A percentile compares a stretch with the other conserved stretches of the same genome.
Conservation (phyloP, 805 yeast species). For the Nakazawaea wyomingensis region DNA sequence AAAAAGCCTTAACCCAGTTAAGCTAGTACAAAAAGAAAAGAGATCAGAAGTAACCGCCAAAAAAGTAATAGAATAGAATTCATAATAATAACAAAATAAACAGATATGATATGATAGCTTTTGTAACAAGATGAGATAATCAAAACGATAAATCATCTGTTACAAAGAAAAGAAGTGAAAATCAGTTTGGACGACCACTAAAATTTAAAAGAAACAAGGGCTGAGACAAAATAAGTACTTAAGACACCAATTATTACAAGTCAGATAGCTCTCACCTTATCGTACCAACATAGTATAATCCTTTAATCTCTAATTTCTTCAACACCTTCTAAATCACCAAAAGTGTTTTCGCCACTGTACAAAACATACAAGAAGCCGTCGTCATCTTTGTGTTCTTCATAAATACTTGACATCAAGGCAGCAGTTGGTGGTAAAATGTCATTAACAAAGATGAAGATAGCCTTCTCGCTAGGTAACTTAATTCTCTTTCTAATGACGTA, state of each 20-base stretch:
- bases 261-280: no score
- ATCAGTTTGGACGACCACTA: background rate
- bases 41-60: background rate
- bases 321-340: conserved; percentile 49
- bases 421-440: conserved; percentile 98
- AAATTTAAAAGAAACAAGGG: conserved; percentile 8
- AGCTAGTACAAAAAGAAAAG: conserved; percentile 4
- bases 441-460: conserved; percentile 93
- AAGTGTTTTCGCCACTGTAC: conserved; percentile 96
- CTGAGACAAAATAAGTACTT: background rate
- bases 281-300: conserved; percentile 1
- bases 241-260: background rate
- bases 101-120: no score
- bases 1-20: conserved; percentile 5
- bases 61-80: conserved; percentile 1
- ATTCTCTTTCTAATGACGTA: conserved; percentile 96
- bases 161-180: conserved; percentile 1
- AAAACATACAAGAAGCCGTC: conserved; percentile 96
- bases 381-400: conserved; percentile 95
- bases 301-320: conserved; percentile 18
- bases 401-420: conserved; percentile 89
- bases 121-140: background rate
- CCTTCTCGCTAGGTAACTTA: conserved; percentile 94
- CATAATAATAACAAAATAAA: conserved; percentile 1
- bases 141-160: background rate